phyloP scores from a whole-genome alignment of 2,329 filamentous ascomycete species.

The Ustulina deusta region DNA sequence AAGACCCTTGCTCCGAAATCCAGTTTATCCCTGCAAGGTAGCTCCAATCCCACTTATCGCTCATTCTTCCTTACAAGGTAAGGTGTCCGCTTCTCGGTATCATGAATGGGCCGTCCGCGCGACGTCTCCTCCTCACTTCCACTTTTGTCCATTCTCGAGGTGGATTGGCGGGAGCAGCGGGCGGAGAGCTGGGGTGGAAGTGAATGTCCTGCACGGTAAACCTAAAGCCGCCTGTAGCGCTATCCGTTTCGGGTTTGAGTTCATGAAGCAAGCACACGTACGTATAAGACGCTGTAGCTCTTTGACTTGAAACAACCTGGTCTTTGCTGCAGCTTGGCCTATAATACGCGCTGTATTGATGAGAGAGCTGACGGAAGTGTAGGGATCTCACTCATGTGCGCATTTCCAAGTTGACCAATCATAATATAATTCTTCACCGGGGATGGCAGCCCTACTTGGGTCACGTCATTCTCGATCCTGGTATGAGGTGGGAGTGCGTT shows the following conservation, averaged over 20 bases:
- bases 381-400: constrained; percentile 28
- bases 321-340: constrained; percentile 25
- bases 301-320: constrained; percentile 33
- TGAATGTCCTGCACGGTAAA: constrained; percentile 4
- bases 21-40: constrained; percentile 26
- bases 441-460: constrained; percentile 37
- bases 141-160: constrained; percentile 5
- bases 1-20: constrained; percentile 32
- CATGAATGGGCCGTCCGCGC: constrained; percentile 14
- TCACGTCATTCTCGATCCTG: constrained; percentile 36
- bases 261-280: constrained; percentile 12
- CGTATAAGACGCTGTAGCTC: constrained; percentile 15
- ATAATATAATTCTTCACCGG: constrained; percentile 21
- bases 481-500: constrained; percentile 37
- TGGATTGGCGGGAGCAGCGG: constrained; percentile 7
- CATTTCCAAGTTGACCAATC: constrained; percentile 26
- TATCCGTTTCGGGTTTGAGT: constrained; percentile 25
- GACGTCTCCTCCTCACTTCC: constrained; percentile 3
- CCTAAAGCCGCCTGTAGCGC: constrained; percentile 21
- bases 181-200: constrained; percentile 3
- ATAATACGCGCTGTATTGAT: constrained; percentile 33
- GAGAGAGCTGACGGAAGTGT: constrained; percentile 30
- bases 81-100: constrained; percentile 26
- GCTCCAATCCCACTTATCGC: constrained; percentile 29
- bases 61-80: constrained; percentile 10